Evolutionary conservation across 2,329 filamentous ascomycete genomes (phyloP), one percentile per base, ranked within the genome.

Genomic region (Aaosphaeria pasadenensis): DNA sequence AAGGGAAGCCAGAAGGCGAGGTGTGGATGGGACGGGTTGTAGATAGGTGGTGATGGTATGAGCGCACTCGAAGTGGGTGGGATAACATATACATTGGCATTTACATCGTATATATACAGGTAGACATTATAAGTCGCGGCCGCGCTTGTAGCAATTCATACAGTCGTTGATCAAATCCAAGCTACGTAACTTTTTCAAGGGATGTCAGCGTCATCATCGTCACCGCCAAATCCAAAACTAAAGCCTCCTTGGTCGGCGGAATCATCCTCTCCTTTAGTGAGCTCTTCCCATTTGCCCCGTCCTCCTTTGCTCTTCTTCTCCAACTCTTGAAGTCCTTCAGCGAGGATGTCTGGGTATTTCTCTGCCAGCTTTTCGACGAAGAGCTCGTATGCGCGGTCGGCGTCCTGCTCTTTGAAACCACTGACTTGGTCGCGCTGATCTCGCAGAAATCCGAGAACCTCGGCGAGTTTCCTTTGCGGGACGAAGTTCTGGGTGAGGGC

Each of bases 401-500:
- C 72, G 2, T 96, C 78, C 11, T 85, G 80, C 31, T 83, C 82
- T 43, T 80, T 81, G 66, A 97, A 97, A 0, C 94, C 92, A 28
- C 89, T 94, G 2, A 96, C 85, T 64, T 95, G 91, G 49, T 92
- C 87, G 2, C 87, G 74, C 69, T 90, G 91, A 66, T 96, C 86
- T 44, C 82, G 81, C 59, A 97, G 71, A 59, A 97, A 97, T 1
- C 82, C 82, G 45, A 97, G 70, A 0, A 91, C 91, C 39, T 89
- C 84, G 0, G 80, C 76, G 2, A 96, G 72, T 60, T 92, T 87
- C 4, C 83, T 84, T 36, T 73, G 71, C 0, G 94, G 91, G 9
- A 97, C 89, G 64, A 97, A 96, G 66, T 97, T 97, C 67, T 97
- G 92, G 6, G 92, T 97, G 55, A 97, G 79, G 4, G 92, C 94